phyloP scores from a whole-genome alignment of 228 moss, liverwort and hornwort species.

The Sphagnum fallax region DNA sequence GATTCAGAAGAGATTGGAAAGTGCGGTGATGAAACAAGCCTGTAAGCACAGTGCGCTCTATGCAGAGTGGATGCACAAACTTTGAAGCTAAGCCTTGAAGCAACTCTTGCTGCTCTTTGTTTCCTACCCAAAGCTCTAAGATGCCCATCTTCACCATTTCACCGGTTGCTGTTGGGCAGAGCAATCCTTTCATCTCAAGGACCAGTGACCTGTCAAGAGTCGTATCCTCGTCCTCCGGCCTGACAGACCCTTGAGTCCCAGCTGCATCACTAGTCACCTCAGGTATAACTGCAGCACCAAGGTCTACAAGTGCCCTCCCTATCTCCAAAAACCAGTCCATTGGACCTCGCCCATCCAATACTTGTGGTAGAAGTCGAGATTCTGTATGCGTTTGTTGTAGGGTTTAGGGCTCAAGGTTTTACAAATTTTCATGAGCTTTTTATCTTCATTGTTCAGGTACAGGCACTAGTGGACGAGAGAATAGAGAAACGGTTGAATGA shows the following conservation, averaged over 20 bases:
- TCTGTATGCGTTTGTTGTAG: slow-evolving; percentile 12
- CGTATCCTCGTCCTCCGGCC: slow-evolving; percentile 12
- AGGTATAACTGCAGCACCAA: slow-evolving; percentile 51
- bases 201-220: slow-evolving; percentile 22
- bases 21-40: slow-evolving; percentile 49
- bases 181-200: slow-evolving; percentile 66
- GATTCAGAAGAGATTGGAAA: slow-evolving; percentile 51
- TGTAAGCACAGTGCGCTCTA: slow-evolving; percentile 55
- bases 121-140: slow-evolving; percentile 78
- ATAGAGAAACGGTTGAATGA: no score
- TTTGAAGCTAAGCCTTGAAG: slow-evolving; percentile 50
- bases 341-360: slow-evolving; percentile 44
- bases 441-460: no score
- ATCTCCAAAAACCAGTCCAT: slow-evolving; percentile 62
- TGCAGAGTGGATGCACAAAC: slow-evolving; percentile 71
- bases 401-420: no score
- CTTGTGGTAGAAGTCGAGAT: slow-evolving; percentile 13
- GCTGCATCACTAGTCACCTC: slow-evolving; percentile 30
- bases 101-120: slow-evolving; percentile 67
- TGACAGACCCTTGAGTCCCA: background rate
- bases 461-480: no score
- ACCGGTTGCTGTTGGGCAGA: slow-evolving; percentile 63
- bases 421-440: no score
- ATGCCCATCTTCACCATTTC: slow-evolving; percentile 63
- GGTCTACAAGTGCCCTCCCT: slow-evolving; percentile 67